A percentile compares a stretch with the other conserved stretches of the same genome.
Conservation (phyloP, 768 basidiomycete genomes). For the Mycena maculata region DNA sequence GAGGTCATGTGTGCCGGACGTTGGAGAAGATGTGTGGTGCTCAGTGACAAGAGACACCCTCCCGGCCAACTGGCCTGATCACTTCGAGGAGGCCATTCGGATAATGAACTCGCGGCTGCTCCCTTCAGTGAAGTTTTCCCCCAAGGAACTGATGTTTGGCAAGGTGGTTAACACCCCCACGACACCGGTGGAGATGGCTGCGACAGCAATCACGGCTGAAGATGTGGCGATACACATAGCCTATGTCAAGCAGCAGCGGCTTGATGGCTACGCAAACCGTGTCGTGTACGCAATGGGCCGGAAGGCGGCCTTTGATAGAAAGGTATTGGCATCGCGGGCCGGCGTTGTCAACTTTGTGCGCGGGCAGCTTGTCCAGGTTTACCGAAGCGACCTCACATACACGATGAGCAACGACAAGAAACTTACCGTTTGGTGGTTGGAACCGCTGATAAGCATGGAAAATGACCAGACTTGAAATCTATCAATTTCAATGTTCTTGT, state of each 20-base stretch:
- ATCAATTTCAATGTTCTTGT: too few species aligned
- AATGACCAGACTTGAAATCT: too few species aligned
- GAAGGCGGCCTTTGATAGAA: slow-evolving; percentile 44
- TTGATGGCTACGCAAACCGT: slow-evolving; percentile 42
- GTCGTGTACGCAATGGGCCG: slow-evolving; percentile 37
- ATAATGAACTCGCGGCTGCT: slow-evolving; percentile 39
- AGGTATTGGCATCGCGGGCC: slow-evolving; percentile 23
- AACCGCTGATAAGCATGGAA: too few species aligned
- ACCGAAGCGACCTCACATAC: slow-evolving; percentile 39
- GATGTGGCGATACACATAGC: slow-evolving; percentile 40
- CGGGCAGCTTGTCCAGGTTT: slow-evolving; percentile 47
- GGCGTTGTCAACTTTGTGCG: slow-evolving; percentile 40
- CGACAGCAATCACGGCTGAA: background rate
- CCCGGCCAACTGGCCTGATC: slow-evolving; percentile 37
- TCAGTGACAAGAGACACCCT: slow-evolving; percentile 23
- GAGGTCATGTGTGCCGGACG: slow-evolving; percentile 35
- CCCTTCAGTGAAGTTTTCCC: slow-evolving; percentile 31
- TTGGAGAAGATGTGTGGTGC: slow-evolving; percentile 30
- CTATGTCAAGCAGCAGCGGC: slow-evolving; percentile 44
- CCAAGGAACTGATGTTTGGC: slow-evolving; percentile 47
- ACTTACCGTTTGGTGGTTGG: slow-evolving; percentile 45
- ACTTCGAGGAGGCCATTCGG: slow-evolving; percentile 34
- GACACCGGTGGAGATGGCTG: slow-evolving; percentile 22
- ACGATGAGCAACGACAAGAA: slow-evolving; percentile 44
- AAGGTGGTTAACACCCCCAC: slow-evolving; percentile 42